phyloP scores from a whole-genome alignment of 352 stramenopile genomes.

The Pythium utonaiense region DNA sequence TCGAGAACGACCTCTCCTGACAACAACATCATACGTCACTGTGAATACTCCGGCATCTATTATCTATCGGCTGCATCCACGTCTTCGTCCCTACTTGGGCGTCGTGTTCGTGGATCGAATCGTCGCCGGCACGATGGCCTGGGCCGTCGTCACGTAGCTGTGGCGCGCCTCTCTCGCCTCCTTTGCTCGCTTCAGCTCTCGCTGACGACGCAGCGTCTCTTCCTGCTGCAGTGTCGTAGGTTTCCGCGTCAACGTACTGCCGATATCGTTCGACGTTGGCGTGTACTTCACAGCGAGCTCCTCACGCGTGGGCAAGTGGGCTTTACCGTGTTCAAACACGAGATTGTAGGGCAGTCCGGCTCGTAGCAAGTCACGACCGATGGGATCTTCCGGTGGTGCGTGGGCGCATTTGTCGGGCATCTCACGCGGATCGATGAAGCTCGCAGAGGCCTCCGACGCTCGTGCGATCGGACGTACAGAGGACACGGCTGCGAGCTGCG shows the following conservation, averaged over 20 bases:
- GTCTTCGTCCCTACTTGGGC: slow-evolving; percentile 20
- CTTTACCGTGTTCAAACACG: slow-evolving; percentile 63
- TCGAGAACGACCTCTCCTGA: slow-evolving; percentile 6
- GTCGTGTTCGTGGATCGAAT: not conserved
- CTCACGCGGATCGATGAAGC: slow-evolving; percentile 44
- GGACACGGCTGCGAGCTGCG: slow-evolving; percentile 35
- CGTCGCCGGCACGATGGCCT: slow-evolving; percentile 41
- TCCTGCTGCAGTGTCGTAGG: slow-evolving; percentile 30
- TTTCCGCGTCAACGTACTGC: slow-evolving; percentile 22
- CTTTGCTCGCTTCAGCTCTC: slow-evolving; percentile 39
- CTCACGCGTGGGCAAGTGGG: slow-evolving; percentile 34
- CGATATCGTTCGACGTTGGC: slow-evolving; percentile 54
- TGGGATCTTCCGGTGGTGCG: slow-evolving; percentile 45
- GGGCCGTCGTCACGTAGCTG: slow-evolving; percentile 54
- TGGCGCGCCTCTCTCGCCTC: slow-evolving; percentile 38
- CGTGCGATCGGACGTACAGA: slow-evolving; percentile 35
- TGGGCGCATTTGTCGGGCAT: slow-evolving; percentile 57
- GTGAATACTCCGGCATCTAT: not conserved
- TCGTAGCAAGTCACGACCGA: slow-evolving; percentile 46
- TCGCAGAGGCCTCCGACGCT: slow-evolving; percentile 46
- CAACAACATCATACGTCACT: not conserved
- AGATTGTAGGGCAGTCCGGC: slow-evolving; percentile 66
- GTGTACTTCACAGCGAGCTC: slow-evolving; percentile 56
- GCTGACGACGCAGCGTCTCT: slow-evolving; percentile 27
- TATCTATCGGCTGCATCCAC: not conserved